These are phyloP conservation scores for Thraustochytrium striatum DNA, from an alignment of 352 stramenopile genomes.

Conservation along the genomic window DNA sequence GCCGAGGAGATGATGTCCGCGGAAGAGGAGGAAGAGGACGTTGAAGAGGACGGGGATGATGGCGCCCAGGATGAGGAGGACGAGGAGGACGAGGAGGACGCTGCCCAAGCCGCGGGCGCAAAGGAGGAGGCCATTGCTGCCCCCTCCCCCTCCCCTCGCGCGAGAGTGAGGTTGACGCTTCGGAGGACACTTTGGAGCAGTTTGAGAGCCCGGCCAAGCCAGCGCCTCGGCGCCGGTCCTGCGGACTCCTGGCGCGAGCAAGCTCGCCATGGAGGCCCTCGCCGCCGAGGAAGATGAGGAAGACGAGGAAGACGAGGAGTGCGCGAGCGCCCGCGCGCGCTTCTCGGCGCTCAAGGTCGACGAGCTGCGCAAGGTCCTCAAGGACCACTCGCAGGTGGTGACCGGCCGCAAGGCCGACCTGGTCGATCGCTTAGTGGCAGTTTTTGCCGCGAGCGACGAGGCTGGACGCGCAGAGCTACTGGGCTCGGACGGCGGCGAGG, in stretches of 20 bases:
- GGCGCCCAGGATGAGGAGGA: not conserved
- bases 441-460: not conserved
- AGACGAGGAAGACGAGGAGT: not conserved
- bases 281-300: not conserved
- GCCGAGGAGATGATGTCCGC: not conserved
- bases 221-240: not conserved
- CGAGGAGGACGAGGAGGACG: not conserved
- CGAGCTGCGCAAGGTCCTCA: slow-evolving; percentile 7
- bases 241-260: not conserved
- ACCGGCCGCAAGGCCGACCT: slow-evolving; percentile 30
- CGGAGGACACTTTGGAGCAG: not conserved
- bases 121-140: not conserved
- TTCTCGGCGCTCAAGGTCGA: not conserved
- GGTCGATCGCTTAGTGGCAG: not conserved
- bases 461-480: not conserved
- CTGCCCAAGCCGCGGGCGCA: not conserved
- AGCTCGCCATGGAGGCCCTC: not conserved
- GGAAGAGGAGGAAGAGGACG: not conserved
- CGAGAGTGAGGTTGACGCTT: not conserved
- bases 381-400: not conserved
- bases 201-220: not conserved
- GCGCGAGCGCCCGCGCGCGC: not conserved
- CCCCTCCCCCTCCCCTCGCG: not conserved
- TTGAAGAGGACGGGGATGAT: not conserved
- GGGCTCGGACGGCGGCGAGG: not conserved